These are phyloP conservation scores for Ricinus communis DNA, from an alignment of 345 rosid genomes.

Conservation along the genomic window DNA sequence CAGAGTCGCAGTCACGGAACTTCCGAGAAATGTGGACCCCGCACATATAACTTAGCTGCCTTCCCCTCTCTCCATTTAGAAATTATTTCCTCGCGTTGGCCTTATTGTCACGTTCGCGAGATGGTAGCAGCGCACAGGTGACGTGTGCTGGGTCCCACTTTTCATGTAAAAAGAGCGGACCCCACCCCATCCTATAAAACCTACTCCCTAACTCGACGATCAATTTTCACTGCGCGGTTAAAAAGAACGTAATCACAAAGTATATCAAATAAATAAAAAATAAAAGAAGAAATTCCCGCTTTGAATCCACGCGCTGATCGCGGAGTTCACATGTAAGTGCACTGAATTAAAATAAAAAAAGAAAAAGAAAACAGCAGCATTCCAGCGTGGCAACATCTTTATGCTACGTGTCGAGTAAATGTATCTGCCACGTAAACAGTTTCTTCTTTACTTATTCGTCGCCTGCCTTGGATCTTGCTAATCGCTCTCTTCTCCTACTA, in stretches of 20 bases:
- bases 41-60: slow-evolving; percentile 35
- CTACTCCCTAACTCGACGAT: slow-evolving; percentile 22
- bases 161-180: background rate
- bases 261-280: background rate
- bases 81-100: slow-evolving; percentile 51
- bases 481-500: slow-evolving; percentile 12
- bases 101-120: slow-evolving; percentile 50
- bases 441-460: slow-evolving; percentile 13
- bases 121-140: slow-evolving; percentile 44
- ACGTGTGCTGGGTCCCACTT: slow-evolving; percentile 50
- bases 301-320: slow-evolving; percentile 28
- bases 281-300: background rate
- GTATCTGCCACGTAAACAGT: slow-evolving; percentile 21
- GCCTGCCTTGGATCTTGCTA: slow-evolving; percentile 52
- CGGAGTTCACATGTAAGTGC: slow-evolving; percentile 1
- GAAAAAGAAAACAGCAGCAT: background rate
- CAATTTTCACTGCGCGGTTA: slow-evolving; percentile 45
- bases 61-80: slow-evolving; percentile 39
- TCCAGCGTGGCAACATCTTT: slow-evolving; percentile 38
- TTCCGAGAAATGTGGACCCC: slow-evolving; percentile 69
- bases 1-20: slow-evolving; percentile 71
- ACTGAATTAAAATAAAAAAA: background rate
- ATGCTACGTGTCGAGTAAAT: slow-evolving; percentile 17
- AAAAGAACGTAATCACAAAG: background rate
- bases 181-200: background rate